Evolutionary conservation across 495 filamentous ascomycete species (phyloP).

Genomic region (Xylaria sp.): DNA sequence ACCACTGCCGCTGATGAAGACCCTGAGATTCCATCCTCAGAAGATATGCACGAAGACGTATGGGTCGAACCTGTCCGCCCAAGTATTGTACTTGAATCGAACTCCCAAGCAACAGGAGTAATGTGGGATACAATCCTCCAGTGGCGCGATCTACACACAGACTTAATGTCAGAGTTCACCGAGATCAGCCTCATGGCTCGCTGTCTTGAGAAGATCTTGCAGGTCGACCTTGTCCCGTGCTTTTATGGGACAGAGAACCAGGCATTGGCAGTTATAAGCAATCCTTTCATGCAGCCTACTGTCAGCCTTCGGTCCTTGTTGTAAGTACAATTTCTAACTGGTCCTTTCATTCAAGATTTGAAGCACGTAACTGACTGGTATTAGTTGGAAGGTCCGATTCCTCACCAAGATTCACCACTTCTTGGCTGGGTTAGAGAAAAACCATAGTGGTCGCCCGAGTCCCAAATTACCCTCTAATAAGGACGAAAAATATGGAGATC

Average conservation of each 20-base stretch:
- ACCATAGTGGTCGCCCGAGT: background rate
- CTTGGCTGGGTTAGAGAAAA: background rate
- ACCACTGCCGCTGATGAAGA: background rate
- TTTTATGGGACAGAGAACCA: background rate
- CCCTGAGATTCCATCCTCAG: background rate
- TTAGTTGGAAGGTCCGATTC: conserved; percentile 11
- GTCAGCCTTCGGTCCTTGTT: background rate
- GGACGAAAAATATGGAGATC: background rate
- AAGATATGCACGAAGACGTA: conserved; percentile 2
- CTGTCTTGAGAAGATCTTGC: background rate
- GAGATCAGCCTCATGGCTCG: conserved; percentile 7
- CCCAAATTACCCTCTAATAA: background rate
- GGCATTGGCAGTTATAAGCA: conserved; percentile 1
- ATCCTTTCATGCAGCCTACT: background rate
- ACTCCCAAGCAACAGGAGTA: conserved; percentile 10
- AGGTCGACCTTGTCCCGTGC: background rate
- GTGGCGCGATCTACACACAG: background rate
- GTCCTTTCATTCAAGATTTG: background rate
- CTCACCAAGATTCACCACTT: background rate
- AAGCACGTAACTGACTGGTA: background rate
- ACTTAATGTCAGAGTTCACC: background rate
- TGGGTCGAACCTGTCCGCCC: conserved; percentile 3
- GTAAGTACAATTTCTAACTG: background rate
- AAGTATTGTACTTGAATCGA: background rate
- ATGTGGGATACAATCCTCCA: conserved; percentile 3